Evolutionary conservation across 306 rosid genomes (phyloP).

Genomic region (Rosa persica): DNA sequence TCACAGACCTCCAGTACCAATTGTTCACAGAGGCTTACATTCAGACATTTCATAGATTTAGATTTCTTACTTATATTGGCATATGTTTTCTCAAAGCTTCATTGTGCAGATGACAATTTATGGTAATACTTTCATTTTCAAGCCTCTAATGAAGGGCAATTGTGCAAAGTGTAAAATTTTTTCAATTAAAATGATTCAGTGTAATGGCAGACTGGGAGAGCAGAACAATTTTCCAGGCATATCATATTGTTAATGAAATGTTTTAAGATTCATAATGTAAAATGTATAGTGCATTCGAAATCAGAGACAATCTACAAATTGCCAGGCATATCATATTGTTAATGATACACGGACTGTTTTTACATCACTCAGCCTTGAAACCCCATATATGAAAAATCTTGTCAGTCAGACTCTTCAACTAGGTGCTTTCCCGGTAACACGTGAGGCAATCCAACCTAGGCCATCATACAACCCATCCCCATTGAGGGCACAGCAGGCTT

Average conservation of each 20-base stretch:
- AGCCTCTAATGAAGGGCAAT: constrained; percentile 30
- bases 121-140: constrained; percentile 26
- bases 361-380: constrained; percentile 35
- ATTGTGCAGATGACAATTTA: constrained; percentile 41
- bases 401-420: constrained; percentile 31
- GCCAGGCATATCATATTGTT: no score
- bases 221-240: constrained; percentile 2
- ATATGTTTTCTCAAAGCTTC: constrained; percentile 15
- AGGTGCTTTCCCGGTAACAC: constrained; percentile 73
- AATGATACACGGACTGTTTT: constrained; percentile 45
- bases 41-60: constrained; percentile 2
- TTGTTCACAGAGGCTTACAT: constrained; percentile 29
- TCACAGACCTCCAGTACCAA: constrained; percentile 5
- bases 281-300: constrained; percentile 31
- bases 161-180: constrained; percentile 19
- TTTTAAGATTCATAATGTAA: constrained; percentile 10
- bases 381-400: constrained; percentile 30
- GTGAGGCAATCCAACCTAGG: constrained; percentile 91
- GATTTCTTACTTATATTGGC: not conserved
- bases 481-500: constrained; percentile 93
- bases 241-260: constrained; percentile 6
- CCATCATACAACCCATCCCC: constrained; percentile 95
- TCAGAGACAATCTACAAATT: constrained; percentile 41
- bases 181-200: constrained; percentile 18
- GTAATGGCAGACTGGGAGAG: not conserved